phyloP scores from a whole-genome alignment of 176 grass and related monocot species.

The Metroxylon sagu region DNA sequence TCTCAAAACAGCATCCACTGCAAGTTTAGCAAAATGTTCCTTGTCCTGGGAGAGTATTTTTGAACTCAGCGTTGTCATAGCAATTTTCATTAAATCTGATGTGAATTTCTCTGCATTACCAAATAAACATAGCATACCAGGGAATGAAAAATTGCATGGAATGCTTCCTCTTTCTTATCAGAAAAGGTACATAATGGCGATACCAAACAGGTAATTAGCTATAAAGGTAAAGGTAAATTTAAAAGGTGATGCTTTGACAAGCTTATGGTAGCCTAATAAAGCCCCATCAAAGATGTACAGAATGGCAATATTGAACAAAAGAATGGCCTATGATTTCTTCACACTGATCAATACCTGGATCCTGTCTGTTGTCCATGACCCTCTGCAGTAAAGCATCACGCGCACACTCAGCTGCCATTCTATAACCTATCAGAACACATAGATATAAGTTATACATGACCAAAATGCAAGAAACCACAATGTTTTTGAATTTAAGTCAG shows the following conservation, averaged over 20 bases:
- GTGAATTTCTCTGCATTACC: constrained; percentile 65
- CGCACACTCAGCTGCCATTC: constrained; percentile 85
- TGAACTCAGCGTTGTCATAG: constrained; percentile 91
- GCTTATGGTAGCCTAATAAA: no score
- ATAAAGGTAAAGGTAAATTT: no score
- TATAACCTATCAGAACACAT: constrained; percentile 43
- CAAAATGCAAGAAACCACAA: not conserved
- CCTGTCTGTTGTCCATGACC: constrained; percentile 85
- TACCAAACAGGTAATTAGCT: no score
- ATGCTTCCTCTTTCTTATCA: not conserved
- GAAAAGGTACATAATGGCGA: no score
- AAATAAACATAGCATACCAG: constrained; percentile 16
- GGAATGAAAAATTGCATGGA: constrained; percentile 1
- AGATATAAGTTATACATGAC: constrained; percentile 3
- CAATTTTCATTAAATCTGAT: constrained; percentile 92
- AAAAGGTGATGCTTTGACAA: no score
- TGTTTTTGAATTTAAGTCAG: no score
- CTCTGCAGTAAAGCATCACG: constrained; percentile 54
- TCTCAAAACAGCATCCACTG: constrained; percentile 91
- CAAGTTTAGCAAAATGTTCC: constrained; percentile 94
- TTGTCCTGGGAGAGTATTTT: constrained; percentile 98
- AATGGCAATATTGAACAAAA: no score
- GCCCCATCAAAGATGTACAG: no score
- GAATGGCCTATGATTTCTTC: no score
- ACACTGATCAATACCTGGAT: constrained; percentile 40